Percentiles rank a stretch among this genome's conserved stretches.
These are phyloP conservation scores for Colletotrichum lini DNA, from an alignment of 2,329 filamentous ascomycete genomes.

Conservation along the genomic window DNA sequence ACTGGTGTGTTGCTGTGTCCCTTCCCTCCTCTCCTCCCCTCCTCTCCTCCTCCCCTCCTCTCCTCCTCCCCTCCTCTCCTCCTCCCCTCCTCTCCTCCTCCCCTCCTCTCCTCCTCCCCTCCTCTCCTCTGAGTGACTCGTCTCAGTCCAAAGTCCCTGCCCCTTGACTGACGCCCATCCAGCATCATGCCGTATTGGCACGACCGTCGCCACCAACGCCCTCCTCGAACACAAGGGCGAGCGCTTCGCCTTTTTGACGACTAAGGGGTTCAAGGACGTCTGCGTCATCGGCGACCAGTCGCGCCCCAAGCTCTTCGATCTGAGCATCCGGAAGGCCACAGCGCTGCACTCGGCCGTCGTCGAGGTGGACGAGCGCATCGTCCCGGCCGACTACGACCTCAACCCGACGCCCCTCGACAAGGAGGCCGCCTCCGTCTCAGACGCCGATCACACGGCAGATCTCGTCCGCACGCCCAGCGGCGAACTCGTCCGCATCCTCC, in stretches of 20 bases:
- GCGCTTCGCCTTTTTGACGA: slow-evolving; percentile 78
- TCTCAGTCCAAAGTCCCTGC: neutral
- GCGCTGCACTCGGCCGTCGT: slow-evolving; percentile 77
- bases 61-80: too few relatives aligned
- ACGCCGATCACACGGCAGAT: slow-evolving; percentile 51
- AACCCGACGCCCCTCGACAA: slow-evolving; percentile 68
- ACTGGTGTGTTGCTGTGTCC: slow-evolving; percentile 48
- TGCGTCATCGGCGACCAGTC: slow-evolving; percentile 82
- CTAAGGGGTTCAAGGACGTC: slow-evolving; percentile 79
- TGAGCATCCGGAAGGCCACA: slow-evolving; percentile 77
- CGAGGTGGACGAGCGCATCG: slow-evolving; percentile 81
- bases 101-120: too few relatives aligned
- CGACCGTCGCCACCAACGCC: slow-evolving; percentile 82
- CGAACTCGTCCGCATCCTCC: slow-evolving; percentile 75
- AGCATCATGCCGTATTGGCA: slow-evolving; percentile 82
- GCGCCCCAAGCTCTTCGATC: slow-evolving; percentile 79
- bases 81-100: too few relatives aligned
- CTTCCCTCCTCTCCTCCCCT: too few relatives aligned
- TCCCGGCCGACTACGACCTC: slow-evolving; percentile 80
- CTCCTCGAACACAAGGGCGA: slow-evolving; percentile 82
- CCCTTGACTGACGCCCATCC: slow-evolving; percentile 50
- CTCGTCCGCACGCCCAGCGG: slow-evolving; percentile 75
- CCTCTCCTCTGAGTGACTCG: too few relatives aligned
- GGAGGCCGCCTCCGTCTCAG: slow-evolving; percentile 52
- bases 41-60: too few relatives aligned